Evolutionary conservation across 805 yeast species (phyloP).

Genomic region (Torulaspora microellipsoides): DNA sequence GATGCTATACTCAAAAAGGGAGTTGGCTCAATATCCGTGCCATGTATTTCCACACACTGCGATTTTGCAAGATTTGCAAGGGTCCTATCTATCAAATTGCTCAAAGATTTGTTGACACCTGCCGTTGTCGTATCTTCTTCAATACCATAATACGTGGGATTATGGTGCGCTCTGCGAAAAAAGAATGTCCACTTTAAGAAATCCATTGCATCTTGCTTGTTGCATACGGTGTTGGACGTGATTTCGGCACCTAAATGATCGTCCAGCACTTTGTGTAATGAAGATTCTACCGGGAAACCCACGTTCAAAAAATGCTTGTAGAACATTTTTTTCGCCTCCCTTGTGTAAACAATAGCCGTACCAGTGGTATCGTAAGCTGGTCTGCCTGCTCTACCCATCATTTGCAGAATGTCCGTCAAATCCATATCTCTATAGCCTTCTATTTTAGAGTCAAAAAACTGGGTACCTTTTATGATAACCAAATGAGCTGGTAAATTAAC

Average conservation of each 20-base stretch:
- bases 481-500: slow-evolving; percentile 97
- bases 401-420: slow-evolving; percentile 92
- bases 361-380: slow-evolving; percentile 94
- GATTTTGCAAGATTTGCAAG: slow-evolving; percentile 66
- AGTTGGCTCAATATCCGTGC: slow-evolving; percentile 56
- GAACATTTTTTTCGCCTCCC: slow-evolving; percentile 76
- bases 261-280: slow-evolving; percentile 67
- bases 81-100: slow-evolving; percentile 62
- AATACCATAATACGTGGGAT: slow-evolving; percentile 88
- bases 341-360: slow-evolving; percentile 85
- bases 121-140: slow-evolving; percentile 55
- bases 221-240: slow-evolving; percentile 87
- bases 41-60: slow-evolving; percentile 53
- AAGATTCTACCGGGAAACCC: slow-evolving; percentile 94
- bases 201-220: slow-evolving; percentile 85
- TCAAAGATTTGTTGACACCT: slow-evolving; percentile 56
- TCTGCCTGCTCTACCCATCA: slow-evolving; percentile 99
- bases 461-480: slow-evolving; percentile 96
- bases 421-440: slow-evolving; percentile 95
- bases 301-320: slow-evolving; percentile 83
- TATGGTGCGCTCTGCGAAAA: slow-evolving; percentile 88
- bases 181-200: slow-evolving; percentile 96
- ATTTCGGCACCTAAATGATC: slow-evolving; percentile 97
- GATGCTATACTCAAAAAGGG: slow-evolving; percentile 83
- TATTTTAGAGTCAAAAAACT: slow-evolving; percentile 85